Conservation (phyloP, 2,329 filamentous ascomycete species). For the Fusarium nisikadoi region DNA sequence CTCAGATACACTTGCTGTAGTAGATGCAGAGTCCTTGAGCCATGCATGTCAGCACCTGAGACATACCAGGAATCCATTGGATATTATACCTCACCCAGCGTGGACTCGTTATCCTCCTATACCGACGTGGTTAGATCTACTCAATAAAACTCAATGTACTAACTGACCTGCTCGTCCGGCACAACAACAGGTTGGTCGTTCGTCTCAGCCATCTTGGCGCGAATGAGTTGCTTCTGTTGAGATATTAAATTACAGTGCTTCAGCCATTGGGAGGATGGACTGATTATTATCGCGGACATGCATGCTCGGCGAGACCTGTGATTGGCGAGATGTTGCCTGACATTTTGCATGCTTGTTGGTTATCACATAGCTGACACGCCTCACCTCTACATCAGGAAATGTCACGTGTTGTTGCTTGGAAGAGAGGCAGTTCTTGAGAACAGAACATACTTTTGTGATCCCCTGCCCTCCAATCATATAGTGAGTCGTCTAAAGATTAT, state of each 20-base stretch:
- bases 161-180: background rate
- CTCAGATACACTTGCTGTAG: background rate
- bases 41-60: background rate
- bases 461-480: fast-evolving
- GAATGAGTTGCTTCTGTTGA: background rate
- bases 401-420: background rate
- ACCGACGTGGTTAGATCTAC: fast-evolving
- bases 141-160: fast-evolving
- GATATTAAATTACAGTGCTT: too few species aligned
- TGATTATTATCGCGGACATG: background rate
- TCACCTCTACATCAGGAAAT: background rate
- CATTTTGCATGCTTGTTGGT: background rate
- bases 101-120: background rate
- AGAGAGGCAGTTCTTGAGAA: fast-evolving
- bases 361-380: background rate
- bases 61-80: fast-evolving
- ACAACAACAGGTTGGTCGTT: background rate
- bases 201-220: background rate
- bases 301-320: background rate
- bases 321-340: background rate
- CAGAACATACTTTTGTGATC: fast-evolving
- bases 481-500: fast-evolving
- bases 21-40: background rate
- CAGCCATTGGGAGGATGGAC: background rate
- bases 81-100: background rate